Evolutionary conservation across 139 green algal species (phyloP), one percentile per base, ranked within the genome.

Genomic region (Nannochloris sp.): DNA sequence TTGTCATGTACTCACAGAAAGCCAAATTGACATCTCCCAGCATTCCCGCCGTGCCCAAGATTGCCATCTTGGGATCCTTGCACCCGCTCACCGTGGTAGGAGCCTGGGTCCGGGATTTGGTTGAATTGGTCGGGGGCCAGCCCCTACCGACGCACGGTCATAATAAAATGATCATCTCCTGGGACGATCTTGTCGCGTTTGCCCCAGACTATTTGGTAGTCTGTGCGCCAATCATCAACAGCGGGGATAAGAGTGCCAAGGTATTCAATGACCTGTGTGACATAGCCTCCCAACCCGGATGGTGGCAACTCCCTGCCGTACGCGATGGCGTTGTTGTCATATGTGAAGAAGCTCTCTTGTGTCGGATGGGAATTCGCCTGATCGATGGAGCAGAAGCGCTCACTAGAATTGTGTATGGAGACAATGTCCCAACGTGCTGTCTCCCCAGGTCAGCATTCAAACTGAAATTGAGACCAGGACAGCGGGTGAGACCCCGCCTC

Each of bases 301-400:
- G 88, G 80, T 97, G 91, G 90, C 63, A 62, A 6, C 64, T 97
- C 62, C 88, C 91, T 13, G 90, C 89, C 2, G 89, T 95, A 44
- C 74, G 73, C 16, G 37, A 48, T 11, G 81, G 85, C 11, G 59
- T 69, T 36, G 86, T 97, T 13, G 97, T 81, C 61, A 70, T 93
- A 9, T 66, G 79, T 12, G 77, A 95, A 14, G 56, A 74, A 0
- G 60, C 67, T 12, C 69, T 88, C 23, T 76, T 92, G 50, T 70
- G 61, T 10, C 71, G 81, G 2, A 61, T 84, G 2, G 91, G 91
- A 0, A 87, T 87, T 6, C 65, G 85, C 59, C 94, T 77, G 73
- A 83, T 96, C 37, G 78, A 96, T 46, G 91, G 90, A 3, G 73
- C 88, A 13, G 90, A 97, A 67, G 29, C 87, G 49, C 67, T 97